Base-by-base conservation (phyloP, 2,329 filamentous ascomycete species). In the Fusarium sp. region DNA sequence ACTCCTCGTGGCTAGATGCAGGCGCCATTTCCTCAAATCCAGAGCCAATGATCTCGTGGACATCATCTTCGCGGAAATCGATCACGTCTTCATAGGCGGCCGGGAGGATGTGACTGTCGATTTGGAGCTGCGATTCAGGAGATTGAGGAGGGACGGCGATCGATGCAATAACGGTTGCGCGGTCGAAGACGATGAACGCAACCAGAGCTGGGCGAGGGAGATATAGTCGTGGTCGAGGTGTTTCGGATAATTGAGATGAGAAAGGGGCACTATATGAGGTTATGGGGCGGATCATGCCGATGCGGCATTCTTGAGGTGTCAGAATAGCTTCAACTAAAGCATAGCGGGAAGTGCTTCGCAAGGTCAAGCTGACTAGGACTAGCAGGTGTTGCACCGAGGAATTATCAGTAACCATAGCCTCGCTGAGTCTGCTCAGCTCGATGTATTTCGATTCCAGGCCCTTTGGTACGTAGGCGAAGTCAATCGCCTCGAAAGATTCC, bases 51-150 rank as follows among this genome's bases (percentile, higher is more conserved):
- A 91, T 86, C 71, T 91, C 88, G 24, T 90, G 82, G 17, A 87
- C 82, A 26, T 86, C 82, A 54, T 89, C 87, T 63, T 86, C 83
- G 24, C 90, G 88, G 58, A 99, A 89, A 71, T 94, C 91, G 34
- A 99, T 84, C 3, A 92, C 89, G 76, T 99, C 96, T 76, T 98
- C 94, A 70, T 94, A 97, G 1, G 88, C 86, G 19, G 89, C 80
- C 1, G 88, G 86, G 21, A 89, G 75, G 14, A 86, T 81, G 70
- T 90, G 86, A 36, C 85, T 89, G 54, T 92, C 89, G 55, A 86
- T 81, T 65, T 91, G 86, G 5, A 96, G 83, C 75, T 97, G 94
- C 3, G 88, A 87, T 49, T 94, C 91, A 9, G 93, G 92, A 3
- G 89, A 90, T 42, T 92, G 88, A 15, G 89, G 87, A 2, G 86